Evolutionary conservation across 306 rosid species (phyloP), one percentile per base, ranked within the genome.

Genomic region (Amphicarpaea edgeworthii): DNA sequence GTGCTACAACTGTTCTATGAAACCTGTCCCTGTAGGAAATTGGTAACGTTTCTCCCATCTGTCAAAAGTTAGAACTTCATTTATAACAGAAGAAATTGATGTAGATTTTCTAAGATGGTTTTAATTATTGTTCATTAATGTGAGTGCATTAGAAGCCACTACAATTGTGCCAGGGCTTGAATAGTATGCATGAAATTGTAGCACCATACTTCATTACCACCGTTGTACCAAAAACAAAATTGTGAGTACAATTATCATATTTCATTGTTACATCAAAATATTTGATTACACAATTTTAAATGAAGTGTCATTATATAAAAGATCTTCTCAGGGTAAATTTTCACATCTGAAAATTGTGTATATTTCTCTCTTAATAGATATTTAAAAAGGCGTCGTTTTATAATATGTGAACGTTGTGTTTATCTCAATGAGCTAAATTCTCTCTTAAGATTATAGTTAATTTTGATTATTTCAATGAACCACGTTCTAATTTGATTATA

Each of bases 1-100:
- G 19, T 6, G 41, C 41, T 50, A 47, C 54, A 12, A 38, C 7
- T 42, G 57, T 10, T 54, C 32, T 63, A 70, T 69, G 61, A 77
- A 68, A 68, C 68, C 34, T 64, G 65, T 65, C 40, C 19, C 12
- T 7, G 24, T 7, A 54, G 41, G 54, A 57, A 17, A 6, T 43
- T 54, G 38, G 60, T 17, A 12, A 55, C n/a, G 23, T 28, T 43
- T 77, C 51, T 77, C 46, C 12, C 50, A 32, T 75, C 23, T 43
- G 26, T 14, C 17, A 30, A 32, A 68, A 55, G 30, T 16, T 40
- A 2, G 55, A 65, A 19, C 74, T 53, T 12, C 15, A 17, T 54
- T 55, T 55, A 38, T 76, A 12, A 40, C 6, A 0, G 5, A 57
- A 34, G 76, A 69, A 21, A 14, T 42, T 30, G 28, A 5, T 55